phyloP scores from a whole-genome alignment of 2,329 filamentous ascomycete species.

The Aureobasidium sp. region DNA sequence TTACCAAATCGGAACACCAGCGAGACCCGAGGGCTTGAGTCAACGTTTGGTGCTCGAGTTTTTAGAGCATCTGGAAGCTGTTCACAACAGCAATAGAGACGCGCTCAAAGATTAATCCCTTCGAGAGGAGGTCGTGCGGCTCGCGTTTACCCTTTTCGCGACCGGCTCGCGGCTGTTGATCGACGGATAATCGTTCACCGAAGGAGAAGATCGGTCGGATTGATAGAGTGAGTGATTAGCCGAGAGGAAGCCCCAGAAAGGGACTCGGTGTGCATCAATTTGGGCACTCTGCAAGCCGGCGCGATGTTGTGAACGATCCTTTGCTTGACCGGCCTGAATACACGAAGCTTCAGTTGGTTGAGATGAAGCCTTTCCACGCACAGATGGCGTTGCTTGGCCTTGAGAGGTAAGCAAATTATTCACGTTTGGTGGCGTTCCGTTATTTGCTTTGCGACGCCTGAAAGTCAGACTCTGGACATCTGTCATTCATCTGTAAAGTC shows the following conservation, averaged over 20 bases:
- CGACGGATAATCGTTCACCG: background rate
- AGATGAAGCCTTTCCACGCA: slow-evolving; percentile 6
- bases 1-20: background rate
- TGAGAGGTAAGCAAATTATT: background rate
- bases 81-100: background rate
- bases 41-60: background rate
- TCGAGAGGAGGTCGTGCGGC: background rate
- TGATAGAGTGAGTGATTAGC: background rate
- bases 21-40: background rate
- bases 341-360: background rate
- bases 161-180: slow-evolving; percentile 3
- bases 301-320: background rate
- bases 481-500: background rate
- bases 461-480: background rate
- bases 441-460: background rate
- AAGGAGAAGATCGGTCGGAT: background rate
- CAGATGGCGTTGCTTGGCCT: slow-evolving; percentile 10
- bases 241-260: background rate
- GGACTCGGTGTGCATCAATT: background rate
- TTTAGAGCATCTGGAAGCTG: background rate
- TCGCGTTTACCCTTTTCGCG: background rate
- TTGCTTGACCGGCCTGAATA: background rate
- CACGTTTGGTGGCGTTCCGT: slow-evolving; percentile 5
- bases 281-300: background rate
- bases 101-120: background rate